These are phyloP conservation scores for Paxillus rubicundulus DNA, from an alignment of 768 basidiomycete genomes.

Conservation along the genomic window DNA sequence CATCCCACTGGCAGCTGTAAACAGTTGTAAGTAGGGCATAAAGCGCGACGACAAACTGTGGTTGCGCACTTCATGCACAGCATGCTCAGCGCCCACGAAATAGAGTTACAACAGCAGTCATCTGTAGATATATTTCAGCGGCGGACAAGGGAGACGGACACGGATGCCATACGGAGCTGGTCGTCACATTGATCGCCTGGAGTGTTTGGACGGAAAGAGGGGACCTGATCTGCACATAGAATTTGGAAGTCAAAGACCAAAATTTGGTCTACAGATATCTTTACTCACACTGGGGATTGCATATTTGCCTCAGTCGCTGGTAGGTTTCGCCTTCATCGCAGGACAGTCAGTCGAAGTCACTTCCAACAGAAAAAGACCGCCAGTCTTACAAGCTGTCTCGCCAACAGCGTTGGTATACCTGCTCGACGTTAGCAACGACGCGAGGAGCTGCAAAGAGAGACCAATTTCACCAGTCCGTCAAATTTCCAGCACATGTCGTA, in stretches of 20 bases:
- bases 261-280: not conserved
- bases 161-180: conserved; percentile 17
- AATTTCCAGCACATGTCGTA: conserved; percentile 18
- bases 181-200: conserved; percentile 27
- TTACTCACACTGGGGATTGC: conserved; percentile 18
- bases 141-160: not conserved
- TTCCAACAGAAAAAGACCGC: not conserved
- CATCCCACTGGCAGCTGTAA: conserved; percentile 23
- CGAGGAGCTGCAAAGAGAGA: not conserved
- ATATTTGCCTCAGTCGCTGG: conserved; percentile 26
- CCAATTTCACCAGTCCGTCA: conserved; percentile 14
- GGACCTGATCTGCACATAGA: conserved; percentile 17
- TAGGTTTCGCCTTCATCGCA: conserved; percentile 19
- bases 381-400: conserved; percentile 26
- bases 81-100: conserved; percentile 27
- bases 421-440: not conserved
- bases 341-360: not conserved
- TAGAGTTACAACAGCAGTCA: conserved; percentile 28
- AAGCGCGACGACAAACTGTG: not conserved
- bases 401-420: conserved; percentile 27
- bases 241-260: not conserved
- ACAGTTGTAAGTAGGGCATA: not conserved
- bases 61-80: conserved; percentile 25
- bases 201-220: conserved; percentile 16
- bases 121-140: conserved; percentile 5